Conservation (phyloP, 306 rosid genomes). For the Trifolium fragiferum region DNA sequence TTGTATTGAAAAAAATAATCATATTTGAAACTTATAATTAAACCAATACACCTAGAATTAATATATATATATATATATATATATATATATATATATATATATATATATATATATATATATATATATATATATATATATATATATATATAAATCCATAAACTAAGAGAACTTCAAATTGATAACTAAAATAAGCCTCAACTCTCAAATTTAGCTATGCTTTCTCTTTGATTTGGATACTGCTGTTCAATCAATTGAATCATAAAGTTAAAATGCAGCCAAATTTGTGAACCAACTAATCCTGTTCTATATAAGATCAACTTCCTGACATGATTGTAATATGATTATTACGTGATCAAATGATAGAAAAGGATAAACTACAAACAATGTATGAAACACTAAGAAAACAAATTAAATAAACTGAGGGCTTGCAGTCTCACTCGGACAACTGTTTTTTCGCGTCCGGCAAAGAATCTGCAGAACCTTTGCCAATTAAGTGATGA, state of each 20-base stretch:
- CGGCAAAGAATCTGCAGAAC: conserved; percentile 38
- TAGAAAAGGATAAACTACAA: conserved; percentile 19
- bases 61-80: not conserved
- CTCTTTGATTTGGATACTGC: conserved; percentile 13
- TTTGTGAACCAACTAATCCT: conserved; percentile 30
- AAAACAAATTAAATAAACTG: conserved; percentile 15
- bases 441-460: conserved; percentile 36
- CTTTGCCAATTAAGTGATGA: conserved; percentile 80
- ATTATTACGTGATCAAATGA: conserved; percentile 5
- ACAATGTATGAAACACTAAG: conserved; percentile 23
- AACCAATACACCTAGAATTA: conserved; percentile 11
- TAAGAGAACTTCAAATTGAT: conserved; percentile 15
- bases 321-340: not conserved
- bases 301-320: not conserved
- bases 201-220: conserved; percentile 14
- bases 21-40: not conserved
- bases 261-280: conserved; percentile 25
- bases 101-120: not conserved
- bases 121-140: not conserved
- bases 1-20: conserved; percentile 6
- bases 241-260: not conserved
- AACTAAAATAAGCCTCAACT: conserved; percentile 1
- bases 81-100: not conserved
- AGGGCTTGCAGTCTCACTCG: conserved; percentile 42
- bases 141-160: conserved; percentile 15